Conservation (phyloP, 305 asterid genomes). For the Plantago lanceolata region DNA sequence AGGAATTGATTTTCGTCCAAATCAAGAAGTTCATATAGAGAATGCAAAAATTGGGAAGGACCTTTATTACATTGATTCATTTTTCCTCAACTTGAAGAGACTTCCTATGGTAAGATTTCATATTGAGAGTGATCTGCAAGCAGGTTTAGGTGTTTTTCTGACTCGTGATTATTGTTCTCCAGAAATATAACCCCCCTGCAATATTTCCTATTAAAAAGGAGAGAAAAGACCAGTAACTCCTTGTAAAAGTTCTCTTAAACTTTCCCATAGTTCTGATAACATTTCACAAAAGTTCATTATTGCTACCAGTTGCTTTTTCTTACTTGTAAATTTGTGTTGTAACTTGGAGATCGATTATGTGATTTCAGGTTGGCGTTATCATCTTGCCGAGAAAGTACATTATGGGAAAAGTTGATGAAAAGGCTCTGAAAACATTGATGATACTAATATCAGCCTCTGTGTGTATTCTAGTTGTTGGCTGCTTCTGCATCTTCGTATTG, state of each 20-base stretch:
- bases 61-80: conserved; percentile 73
- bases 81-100: conserved; percentile 78
- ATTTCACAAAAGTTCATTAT: neutral
- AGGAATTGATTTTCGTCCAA: conserved; percentile 46
- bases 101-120: conserved; percentile 71
- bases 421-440: conserved; percentile 61
- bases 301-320: neutral
- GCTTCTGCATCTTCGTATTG: conserved; percentile 72
- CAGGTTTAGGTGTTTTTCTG: too few species aligned
- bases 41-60: conserved; percentile 61
- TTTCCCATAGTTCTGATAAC: too few species aligned
- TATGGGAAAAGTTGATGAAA: conserved; percentile 89
- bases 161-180: too few species aligned
- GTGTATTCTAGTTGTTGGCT: conserved; percentile 73
- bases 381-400: conserved; percentile 80
- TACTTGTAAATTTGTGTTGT: neutral
- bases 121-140: neutral
- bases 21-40: conserved; percentile 77
- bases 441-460: conserved; percentile 78
- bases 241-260: too few species aligned
- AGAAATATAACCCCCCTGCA: too few species aligned
- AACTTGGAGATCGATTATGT: conserved; percentile 1
- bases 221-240: too few species aligned
- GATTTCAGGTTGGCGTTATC: conserved; percentile 76
- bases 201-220: too few species aligned